Evolutionary conservation across 1,284 basidiomycete species (phyloP).

Genomic region (Cutaneotrichosporon dermatis): DNA sequence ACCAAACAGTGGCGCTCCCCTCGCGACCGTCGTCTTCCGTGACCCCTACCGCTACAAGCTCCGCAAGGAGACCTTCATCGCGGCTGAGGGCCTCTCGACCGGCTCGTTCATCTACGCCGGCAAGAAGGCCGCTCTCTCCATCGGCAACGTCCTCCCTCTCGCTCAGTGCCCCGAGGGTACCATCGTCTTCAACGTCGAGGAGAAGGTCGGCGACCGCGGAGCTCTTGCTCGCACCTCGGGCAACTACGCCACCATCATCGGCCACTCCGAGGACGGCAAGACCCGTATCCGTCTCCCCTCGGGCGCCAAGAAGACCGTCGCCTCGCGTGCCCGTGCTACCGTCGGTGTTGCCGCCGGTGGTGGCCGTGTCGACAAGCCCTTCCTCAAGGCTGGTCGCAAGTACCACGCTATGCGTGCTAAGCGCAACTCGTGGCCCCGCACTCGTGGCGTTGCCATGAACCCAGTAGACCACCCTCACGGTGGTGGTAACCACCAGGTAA

Average conservation of each 20-base stretch:
- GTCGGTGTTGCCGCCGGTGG: slow-evolving; percentile 97
- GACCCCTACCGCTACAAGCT: slow-evolving; percentile 99
- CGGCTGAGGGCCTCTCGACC: slow-evolving; percentile 96
- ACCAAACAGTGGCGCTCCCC: slow-evolving; percentile 78
- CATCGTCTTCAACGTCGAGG: slow-evolving; percentile 98
- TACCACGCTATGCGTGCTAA: slow-evolving; percentile 44
- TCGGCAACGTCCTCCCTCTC: slow-evolving; percentile 97
- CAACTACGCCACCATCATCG: slow-evolving; percentile 99
- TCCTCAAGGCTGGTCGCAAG: slow-evolving; percentile 92
- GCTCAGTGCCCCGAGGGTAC: slow-evolving; percentile 94
- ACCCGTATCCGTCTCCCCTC: slow-evolving; percentile 90
- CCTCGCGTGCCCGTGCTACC: slow-evolving; percentile 79
- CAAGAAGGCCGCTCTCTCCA: slow-evolving; percentile 90
- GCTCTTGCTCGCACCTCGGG: slow-evolving; percentile 95
- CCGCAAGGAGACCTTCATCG: slow-evolving; percentile 95
- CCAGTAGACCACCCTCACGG: slow-evolving; percentile 73
- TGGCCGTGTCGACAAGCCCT: slow-evolving; percentile 96
- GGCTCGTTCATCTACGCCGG: slow-evolving; percentile 99
- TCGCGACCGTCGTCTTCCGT: slow-evolving; percentile 97
- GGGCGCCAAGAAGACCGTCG: slow-evolving; percentile 94
- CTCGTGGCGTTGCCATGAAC: slow-evolving; percentile 98
- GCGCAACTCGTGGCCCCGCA: slow-evolving; percentile 70
- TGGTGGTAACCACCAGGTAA: slow-evolving; percentile 63
- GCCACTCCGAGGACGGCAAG: slow-evolving; percentile 83
- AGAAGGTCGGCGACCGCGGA: slow-evolving; percentile 96